A percentile compares a stretch with the other conserved stretches of the same genome.
phyloP scores from a whole-genome alignment of 2,329 filamentous ascomycete species.

The Emericellopsis cladophorae region DNA sequence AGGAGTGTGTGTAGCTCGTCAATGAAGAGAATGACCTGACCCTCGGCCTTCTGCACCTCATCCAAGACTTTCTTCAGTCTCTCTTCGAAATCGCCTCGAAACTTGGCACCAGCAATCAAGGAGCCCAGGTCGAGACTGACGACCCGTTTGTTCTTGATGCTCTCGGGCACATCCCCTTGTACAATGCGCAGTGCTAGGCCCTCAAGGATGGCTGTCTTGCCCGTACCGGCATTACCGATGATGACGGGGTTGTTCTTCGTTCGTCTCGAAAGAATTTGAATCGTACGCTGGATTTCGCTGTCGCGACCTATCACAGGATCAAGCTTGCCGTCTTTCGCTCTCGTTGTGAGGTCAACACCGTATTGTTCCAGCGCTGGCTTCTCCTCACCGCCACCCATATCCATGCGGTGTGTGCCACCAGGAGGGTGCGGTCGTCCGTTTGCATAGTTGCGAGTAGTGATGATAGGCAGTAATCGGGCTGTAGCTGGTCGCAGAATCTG shows the following conservation, averaged over 20 bases:
- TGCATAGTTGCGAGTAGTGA: constrained; percentile 41
- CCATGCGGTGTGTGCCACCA: constrained; percentile 88
- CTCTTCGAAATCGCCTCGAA: constrained; percentile 92
- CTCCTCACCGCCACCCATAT: constrained; percentile 62
- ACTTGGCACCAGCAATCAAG: constrained; percentile 91
- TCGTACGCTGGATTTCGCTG: constrained; percentile 82
- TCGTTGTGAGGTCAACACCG: constrained; percentile 78
- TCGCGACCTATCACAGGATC: constrained; percentile 95
- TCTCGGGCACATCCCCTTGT: constrained; percentile 85
- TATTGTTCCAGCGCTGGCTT: constrained; percentile 86
- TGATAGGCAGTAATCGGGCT: constrained; percentile 21
- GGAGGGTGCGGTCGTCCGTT: constrained; percentile 74
- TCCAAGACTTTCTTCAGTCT: constrained; percentile 80
- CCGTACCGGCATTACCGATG: constrained; percentile 84
- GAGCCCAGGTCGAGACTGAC: constrained; percentile 80
- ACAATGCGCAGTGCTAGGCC: constrained; percentile 85
- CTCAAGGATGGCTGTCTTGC: constrained; percentile 89
- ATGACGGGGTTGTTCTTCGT: constrained; percentile 95
- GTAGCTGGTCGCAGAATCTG: constrained; percentile 4
- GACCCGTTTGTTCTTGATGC: constrained; percentile 87
- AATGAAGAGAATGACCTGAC: constrained; percentile 86
- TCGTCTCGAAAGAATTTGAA: constrained; percentile 81
- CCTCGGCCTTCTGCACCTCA: constrained; percentile 81
- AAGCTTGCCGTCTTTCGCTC: constrained; percentile 76
- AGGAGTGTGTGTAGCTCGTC: constrained; percentile 89